phyloP scores from a whole-genome alignment of 1,284 basidiomycete genomes.

The Gomphus sp. region DNA sequence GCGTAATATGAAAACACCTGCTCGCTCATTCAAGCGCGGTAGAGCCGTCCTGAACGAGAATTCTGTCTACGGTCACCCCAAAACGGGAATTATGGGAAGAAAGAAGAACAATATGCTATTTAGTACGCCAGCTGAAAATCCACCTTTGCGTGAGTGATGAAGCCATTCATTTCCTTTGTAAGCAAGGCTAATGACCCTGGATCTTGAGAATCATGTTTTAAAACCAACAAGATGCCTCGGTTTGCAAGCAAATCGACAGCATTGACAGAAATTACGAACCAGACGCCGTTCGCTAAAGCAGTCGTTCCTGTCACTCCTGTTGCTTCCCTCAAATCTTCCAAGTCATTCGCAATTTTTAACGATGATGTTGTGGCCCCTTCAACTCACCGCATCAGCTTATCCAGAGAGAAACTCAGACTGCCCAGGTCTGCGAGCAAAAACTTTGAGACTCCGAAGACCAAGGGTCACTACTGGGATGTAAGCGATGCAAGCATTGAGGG shows the following conservation, averaged over 20 bases:
- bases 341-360: background rate
- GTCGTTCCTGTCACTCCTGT: background rate
- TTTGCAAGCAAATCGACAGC: background rate
- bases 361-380: background rate
- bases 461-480: conserved; percentile 65
- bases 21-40: background rate
- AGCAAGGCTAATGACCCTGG: background rate
- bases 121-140: background rate
- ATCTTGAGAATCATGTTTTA: background rate
- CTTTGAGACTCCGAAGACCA: conserved; percentile 61
- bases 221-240: background rate
- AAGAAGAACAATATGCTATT: background rate
- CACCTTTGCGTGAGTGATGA: background rate
- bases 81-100: background rate
- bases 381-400: conserved; percentile 33
- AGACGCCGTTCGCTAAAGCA: conserved; percentile 2
- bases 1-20: background rate
- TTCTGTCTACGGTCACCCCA: conserved; percentile 1
- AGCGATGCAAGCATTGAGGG: conserved; percentile 50
- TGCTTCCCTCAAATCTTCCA: conserved; percentile 1
- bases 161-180: background rate
- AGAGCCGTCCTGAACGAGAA: conserved; percentile 8
- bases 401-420: conserved; percentile 42
- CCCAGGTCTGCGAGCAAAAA: conserved; percentile 20
- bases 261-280: conserved; percentile 9